A percentile compares a stretch with the other conserved stretches of the same genome.
phyloP scores from a whole-genome alignment of 2,329 filamentous ascomycete species.

The Talaromyces sp. region DNA sequence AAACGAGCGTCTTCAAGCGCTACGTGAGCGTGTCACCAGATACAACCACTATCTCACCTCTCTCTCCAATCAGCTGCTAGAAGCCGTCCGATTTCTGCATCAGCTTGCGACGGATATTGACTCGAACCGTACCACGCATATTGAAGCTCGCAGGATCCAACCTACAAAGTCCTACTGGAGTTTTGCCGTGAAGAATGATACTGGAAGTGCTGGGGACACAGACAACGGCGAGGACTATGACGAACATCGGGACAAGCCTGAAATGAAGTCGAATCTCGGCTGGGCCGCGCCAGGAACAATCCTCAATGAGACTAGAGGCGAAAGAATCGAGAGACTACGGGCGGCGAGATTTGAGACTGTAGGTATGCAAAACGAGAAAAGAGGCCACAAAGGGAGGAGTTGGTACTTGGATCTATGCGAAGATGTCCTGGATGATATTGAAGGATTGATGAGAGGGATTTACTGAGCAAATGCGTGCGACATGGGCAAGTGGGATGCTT shows the following conservation, averaged over 20 bases:
- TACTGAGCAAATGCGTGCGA: background rate
- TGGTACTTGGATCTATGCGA: conserved; percentile 35
- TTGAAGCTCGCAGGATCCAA: conserved; percentile 19
- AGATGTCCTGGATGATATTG: conserved; percentile 29
- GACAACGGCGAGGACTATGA: conserved; percentile 3
- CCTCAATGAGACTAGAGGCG: conserved; percentile 27
- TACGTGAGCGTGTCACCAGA: background rate
- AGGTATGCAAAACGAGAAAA: conserved; percentile 26
- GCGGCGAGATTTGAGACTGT: conserved; percentile 34
- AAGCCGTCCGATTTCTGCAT: background rate
- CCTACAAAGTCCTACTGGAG: conserved; percentile 37
- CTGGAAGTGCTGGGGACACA: conserved; percentile 10
- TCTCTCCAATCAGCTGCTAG: background rate
- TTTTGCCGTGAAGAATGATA: conserved; percentile 20
- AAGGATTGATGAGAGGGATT: conserved; percentile 17
- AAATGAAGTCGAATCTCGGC: background rate
- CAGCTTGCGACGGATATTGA: conserved; percentile 6
- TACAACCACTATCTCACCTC: conserved; percentile 1
- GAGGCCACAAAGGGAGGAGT: conserved; percentile 31
- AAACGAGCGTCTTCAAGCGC: background rate
- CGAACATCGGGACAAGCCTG: background rate
- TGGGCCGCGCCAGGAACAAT: conserved; percentile 11
- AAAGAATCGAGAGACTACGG: conserved; percentile 30
- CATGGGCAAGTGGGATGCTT: background rate
- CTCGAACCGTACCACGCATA: conserved; percentile 14